Evolutionary conservation across 495 filamentous ascomycete genomes (phyloP), one percentile per base, ranked within the genome.

Genomic region (Penicillium odoratum): DNA sequence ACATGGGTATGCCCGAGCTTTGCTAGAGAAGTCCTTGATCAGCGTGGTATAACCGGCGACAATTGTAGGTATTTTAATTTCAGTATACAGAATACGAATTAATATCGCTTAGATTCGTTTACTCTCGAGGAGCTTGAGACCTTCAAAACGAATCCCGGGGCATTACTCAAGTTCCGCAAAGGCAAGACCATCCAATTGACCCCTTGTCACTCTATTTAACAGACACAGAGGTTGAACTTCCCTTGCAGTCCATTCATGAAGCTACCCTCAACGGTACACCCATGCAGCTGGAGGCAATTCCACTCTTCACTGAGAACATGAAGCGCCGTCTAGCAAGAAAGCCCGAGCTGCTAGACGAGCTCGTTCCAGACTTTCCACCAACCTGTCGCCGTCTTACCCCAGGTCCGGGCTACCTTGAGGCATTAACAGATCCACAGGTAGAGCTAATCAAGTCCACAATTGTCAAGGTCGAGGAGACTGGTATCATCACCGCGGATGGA

Each of bases 371-470:
- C 5, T 79, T 84, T 50, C 75, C 78, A 4, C 80, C 79, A 1
- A 60, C 71, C 16, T 84, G 80, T 55, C 74, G 77, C 40, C 78
- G 82, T 5, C 71, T 84, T 4, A 79, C 77, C 2, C 81, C 83
- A 0, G 77, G 76, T 0, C 74, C 76, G 3, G 78, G 75, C 26
- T 80, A 80, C 48, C 69, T 83, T 7, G 68, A 83, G 51, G 77
- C 82, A 10, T 56, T 83, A 25, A 75, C 70, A 5, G 66, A 76
- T 26, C 69, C 74, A 3, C 83, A 83, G 38, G 74, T 81, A 8
- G 59, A 75, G n/a, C 58, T 76, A 4, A 73, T 81, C 42, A 73
- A 65, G 21, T 68, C 62, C 1, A 60, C 68, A 0, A 81, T 83
- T 11, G 55, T 68, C 16, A 66, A 68, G n/a, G 67, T 86, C 25